These are phyloP conservation scores for Potentilla sterilis DNA, from an alignment of 306 rosid species.

Conservation along the genomic window DNA sequence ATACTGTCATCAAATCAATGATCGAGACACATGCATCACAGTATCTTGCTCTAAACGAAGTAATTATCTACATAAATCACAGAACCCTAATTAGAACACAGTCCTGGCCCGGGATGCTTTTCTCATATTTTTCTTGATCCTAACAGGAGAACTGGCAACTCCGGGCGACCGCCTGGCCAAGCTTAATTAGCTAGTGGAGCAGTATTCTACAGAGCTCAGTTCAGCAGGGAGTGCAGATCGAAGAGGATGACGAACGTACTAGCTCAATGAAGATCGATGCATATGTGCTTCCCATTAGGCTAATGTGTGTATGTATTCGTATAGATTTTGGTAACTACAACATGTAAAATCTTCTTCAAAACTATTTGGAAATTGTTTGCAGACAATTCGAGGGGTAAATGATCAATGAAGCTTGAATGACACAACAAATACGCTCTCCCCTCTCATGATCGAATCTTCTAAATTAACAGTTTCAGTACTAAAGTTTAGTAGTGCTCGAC, in stretches of 20 bases:
- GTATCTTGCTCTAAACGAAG: not conserved
- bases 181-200: conserved; percentile 27
- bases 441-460: not conserved
- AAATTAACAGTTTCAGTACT: not conserved
- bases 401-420: conserved; percentile 44
- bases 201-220: conserved; percentile 25
- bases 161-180: conserved; percentile 73
- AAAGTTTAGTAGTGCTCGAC: not conserved
- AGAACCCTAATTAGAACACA: not conserved
- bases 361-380: conserved; percentile 25
- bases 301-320: conserved; percentile 25
- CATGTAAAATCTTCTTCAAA: conserved; percentile 25
- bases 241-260: conserved; percentile 8
- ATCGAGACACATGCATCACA: not conserved
- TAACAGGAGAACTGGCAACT: conserved; percentile 67
- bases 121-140: conserved; percentile 10
- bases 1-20: not conserved
- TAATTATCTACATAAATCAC: not conserved
- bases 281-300: not conserved
- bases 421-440: conserved; percentile 19
- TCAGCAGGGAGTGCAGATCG: conserved; percentile 26
- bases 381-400: conserved; percentile 6
- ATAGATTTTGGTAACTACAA: conserved; percentile 15
- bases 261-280: not conserved
- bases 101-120: not conserved